These are phyloP conservation scores for Neofusicoccum parvum DNA, from an alignment of 2,329 filamentous ascomycete species.

Conservation along the genomic window DNA sequence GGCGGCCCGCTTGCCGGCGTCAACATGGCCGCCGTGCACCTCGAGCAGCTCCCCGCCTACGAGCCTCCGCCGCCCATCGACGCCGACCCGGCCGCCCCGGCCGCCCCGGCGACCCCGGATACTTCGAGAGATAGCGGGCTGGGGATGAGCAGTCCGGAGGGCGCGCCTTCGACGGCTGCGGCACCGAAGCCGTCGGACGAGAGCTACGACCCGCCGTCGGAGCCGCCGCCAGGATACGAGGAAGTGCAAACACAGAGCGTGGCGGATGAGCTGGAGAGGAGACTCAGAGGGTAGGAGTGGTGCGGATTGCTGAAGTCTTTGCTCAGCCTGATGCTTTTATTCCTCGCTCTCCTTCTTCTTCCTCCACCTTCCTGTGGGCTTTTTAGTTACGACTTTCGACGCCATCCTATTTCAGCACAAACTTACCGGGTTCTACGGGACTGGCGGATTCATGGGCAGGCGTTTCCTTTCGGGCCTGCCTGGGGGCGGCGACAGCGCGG, in stretches of 20 bases:
- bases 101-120: background rate
- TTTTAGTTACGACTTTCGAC: background rate
- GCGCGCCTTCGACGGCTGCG: background rate
- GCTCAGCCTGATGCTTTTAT: background rate
- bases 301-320: background rate
- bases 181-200: slow-evolving; percentile 32
- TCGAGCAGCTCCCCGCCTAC: slow-evolving; percentile 88
- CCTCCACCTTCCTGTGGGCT: background rate
- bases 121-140: slow-evolving; percentile 16
- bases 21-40: slow-evolving; percentile 66
- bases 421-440: background rate
- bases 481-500: slow-evolving; percentile 29
- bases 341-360: background rate
- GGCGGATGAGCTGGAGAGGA: slow-evolving; percentile 68
- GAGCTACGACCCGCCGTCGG: slow-evolving; percentile 58
- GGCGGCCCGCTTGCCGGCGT: slow-evolving; percentile 50
- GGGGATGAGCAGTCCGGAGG: slow-evolving; percentile 17
- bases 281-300: slow-evolving; percentile 33
- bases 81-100: background rate
- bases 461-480: slow-evolving; percentile 12
- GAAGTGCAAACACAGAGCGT: slow-evolving; percentile 83
- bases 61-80: slow-evolving; percentile 51
- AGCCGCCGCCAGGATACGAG: slow-evolving; percentile 89
- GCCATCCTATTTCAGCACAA: background rate
- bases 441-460: slow-evolving; percentile 15